Evolutionary conservation across 2,329 filamentous ascomycete genomes (phyloP).

Genomic region (Myriangium duriaei): DNA sequence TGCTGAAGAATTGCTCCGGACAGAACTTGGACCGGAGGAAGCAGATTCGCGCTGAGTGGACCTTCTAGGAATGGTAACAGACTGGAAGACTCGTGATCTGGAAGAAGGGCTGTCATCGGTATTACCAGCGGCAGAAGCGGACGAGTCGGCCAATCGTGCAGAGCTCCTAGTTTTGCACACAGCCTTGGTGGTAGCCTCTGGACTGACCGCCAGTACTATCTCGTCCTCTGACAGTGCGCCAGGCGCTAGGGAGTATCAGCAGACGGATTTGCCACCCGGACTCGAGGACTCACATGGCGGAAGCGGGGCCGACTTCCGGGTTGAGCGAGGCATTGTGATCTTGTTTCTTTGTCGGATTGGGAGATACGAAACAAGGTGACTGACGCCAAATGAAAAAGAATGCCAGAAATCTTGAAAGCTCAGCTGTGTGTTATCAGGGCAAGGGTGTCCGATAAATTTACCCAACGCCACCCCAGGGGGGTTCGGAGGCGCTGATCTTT

Average conservation of each 20-base stretch:
- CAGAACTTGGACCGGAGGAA: conserved; percentile 3
- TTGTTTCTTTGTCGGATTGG: too few relatives aligned
- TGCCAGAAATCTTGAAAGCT: too few relatives aligned
- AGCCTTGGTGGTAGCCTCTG: background rate
- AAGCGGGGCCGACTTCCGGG: background rate
- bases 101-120: conserved; percentile 1
- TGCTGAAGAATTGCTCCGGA: conserved; percentile 12
- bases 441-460: background rate
- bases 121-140: too few relatives aligned
- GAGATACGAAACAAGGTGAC: background rate
- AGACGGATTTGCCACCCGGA: background rate
- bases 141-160: too few relatives aligned
- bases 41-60: too few relatives aligned
- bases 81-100: background rate
- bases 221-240: background rate
- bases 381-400: background rate
- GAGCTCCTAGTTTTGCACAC: too few relatives aligned
- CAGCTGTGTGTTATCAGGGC: background rate
- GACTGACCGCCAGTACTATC: background rate
- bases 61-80: background rate
- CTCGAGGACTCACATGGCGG: background rate
- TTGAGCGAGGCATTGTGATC: background rate
- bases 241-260: background rate
- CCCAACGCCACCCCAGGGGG: background rate
- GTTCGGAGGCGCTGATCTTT: background rate